A percentile compares a stretch with the other conserved stretches of the same genome.
Evolutionary conservation across 1,284 basidiomycete species (phyloP).

Genomic region (Moniliophthora roreri): DNA sequence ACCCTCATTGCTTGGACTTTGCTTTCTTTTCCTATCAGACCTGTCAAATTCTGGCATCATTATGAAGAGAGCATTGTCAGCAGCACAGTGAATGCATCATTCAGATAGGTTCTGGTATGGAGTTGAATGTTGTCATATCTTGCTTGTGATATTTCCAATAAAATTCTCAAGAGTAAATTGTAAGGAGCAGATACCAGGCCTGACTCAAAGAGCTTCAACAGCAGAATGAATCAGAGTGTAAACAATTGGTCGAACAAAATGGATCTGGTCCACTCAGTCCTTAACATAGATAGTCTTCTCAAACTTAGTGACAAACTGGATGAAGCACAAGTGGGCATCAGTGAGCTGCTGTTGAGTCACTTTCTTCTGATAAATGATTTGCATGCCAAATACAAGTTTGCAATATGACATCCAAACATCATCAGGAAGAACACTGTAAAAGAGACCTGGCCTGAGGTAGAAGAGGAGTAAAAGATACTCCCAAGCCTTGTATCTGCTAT

Average conservation of each 20-base stretch:
- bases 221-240: slow-evolving; percentile 22
- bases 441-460: slow-evolving; percentile 26
- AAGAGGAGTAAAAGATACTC: slow-evolving; percentile 26
- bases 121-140: slow-evolving; percentile 24
- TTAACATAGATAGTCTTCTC: slow-evolving; percentile 23
- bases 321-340: slow-evolving; percentile 1
- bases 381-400: slow-evolving; percentile 23
- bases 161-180: slow-evolving; percentile 28
- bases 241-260: slow-evolving; percentile 23
- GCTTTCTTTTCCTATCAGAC: too few relatives aligned
- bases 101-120: slow-evolving; percentile 21
- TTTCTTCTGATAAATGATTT: slow-evolving; percentile 20
- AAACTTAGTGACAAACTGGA: slow-evolving; percentile 23
- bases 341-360: slow-evolving; percentile 16
- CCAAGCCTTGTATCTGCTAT: slow-evolving; percentile 14
- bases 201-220: slow-evolving; percentile 18
- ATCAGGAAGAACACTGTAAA: slow-evolving; percentile 25
- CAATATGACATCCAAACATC: slow-evolving; percentile 24
- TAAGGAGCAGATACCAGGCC: slow-evolving; percentile 18
- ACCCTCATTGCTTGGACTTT: too few relatives aligned
- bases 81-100: too few relatives aligned
- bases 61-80: too few relatives aligned
- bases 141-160: slow-evolving; percentile 26
- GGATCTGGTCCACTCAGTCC: slow-evolving; percentile 19
- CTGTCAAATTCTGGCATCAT: too few relatives aligned